phyloP scores from a whole-genome alignment of 2,329 filamentous ascomycete genomes.

The Dactylellina leptospora region DNA sequence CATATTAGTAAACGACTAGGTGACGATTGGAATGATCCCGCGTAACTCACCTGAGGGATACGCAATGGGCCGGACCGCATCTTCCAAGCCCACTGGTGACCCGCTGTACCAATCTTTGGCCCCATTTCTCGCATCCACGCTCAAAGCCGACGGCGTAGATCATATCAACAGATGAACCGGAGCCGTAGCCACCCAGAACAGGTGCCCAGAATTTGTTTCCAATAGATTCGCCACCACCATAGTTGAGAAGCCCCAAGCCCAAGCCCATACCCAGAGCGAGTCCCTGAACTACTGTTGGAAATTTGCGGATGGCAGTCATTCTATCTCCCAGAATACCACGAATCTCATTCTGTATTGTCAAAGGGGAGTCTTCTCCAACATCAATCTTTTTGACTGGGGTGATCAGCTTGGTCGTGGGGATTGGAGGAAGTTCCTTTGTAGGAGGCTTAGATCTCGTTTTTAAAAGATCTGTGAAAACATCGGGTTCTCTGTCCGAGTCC shows the following conservation, averaged over 20 bases:
- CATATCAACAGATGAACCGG: slow-evolving; percentile 36
- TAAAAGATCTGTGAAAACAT: slow-evolving; percentile 29
- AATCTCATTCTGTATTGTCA: slow-evolving; percentile 49
- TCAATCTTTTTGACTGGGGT: slow-evolving; percentile 51
- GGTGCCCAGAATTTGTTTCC: slow-evolving; percentile 50
- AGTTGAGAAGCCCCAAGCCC: slow-evolving; percentile 45
- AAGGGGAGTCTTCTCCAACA: slow-evolving; percentile 38
- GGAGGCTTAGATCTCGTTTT: slow-evolving; percentile 40
- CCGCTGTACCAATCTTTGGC: slow-evolving; percentile 37
- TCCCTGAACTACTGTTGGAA: slow-evolving; percentile 49
- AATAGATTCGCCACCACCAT: slow-evolving; percentile 39
- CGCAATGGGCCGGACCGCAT: slow-evolving; percentile 43
- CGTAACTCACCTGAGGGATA: slow-evolving; percentile 39
- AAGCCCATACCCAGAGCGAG: slow-evolving; percentile 49
- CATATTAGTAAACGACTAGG: neutral
- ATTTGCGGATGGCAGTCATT: slow-evolving; percentile 50
- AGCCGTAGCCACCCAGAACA: slow-evolving; percentile 40
- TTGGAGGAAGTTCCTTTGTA: slow-evolving; percentile 40
- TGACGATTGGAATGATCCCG: neutral
- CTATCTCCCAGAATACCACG: slow-evolving; percentile 48
- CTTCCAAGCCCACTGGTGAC: slow-evolving; percentile 43
- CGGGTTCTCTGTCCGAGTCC: slow-evolving; percentile 44
- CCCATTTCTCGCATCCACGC: slow-evolving; percentile 52
- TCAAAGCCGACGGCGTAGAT: slow-evolving; percentile 49
- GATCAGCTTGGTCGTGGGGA: slow-evolving; percentile 34